Conservation (phyloP, 331 rosid genomes). For the Stylosanthes scabra region DNA sequence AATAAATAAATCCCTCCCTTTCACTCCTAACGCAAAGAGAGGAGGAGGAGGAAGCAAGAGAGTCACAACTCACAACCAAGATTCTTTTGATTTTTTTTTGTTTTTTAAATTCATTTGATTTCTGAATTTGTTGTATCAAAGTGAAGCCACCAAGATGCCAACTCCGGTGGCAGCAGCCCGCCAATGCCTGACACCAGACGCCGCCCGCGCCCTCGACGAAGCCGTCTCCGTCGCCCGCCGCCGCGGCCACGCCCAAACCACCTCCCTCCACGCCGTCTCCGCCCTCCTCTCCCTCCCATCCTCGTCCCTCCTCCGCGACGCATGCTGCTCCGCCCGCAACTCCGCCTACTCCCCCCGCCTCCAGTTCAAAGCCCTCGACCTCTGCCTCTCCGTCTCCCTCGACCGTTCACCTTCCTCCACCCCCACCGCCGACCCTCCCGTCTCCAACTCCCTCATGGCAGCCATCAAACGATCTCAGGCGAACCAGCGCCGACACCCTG, state of each 20-base stretch:
- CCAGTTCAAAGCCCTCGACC: conserved; percentile 91
- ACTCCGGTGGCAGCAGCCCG: conserved; percentile 84
- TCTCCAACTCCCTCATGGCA: conserved; percentile 97
- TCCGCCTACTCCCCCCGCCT: conserved; percentile 76
- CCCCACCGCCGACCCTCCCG: conserved; percentile 73
- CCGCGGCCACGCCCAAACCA: conserved; percentile 88
- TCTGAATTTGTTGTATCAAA: conserved; percentile 39
- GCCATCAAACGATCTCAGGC: conserved; percentile 98
- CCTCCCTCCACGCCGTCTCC: conserved; percentile 91
- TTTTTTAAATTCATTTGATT: background rate
- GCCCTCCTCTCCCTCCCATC: conserved; percentile 69
- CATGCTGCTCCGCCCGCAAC: conserved; percentile 86
- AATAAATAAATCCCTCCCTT: too few species aligned
- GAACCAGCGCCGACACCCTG: conserved; percentile 92
- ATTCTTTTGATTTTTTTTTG: background rate
- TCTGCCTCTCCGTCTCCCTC: conserved; percentile 81
- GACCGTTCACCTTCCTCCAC: conserved; percentile 81
- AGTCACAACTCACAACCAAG: background rate
- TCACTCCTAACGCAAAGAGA: background rate
- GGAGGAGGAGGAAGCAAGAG: background rate
- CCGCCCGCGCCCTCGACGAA: conserved; percentile 84
- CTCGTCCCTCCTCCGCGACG: conserved; percentile 69
- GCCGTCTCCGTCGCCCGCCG: conserved; percentile 92
- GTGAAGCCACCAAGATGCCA: conserved; percentile 72
- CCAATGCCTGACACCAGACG: conserved; percentile 88